Percentiles rank a stretch among this genome's conserved stretches.
Evolutionary conservation across 352 stramenopile species (phyloP).

Genomic region (Globisporangium paroecandrum): DNA sequence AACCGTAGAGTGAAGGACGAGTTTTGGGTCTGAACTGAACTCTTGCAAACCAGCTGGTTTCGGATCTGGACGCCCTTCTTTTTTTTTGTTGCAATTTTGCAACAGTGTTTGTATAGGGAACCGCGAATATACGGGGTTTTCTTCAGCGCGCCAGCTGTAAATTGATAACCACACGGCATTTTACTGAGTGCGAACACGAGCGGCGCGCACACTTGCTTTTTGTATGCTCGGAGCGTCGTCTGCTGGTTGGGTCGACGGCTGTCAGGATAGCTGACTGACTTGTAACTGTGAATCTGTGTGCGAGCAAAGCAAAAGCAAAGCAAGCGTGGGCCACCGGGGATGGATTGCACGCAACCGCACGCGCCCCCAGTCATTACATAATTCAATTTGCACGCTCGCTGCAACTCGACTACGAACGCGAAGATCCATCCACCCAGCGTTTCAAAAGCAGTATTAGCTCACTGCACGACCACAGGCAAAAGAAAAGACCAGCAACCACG

Average conservation of each 20-base stretch:
- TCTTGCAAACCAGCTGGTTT: conserved; percentile 17
- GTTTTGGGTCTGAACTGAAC: conserved; percentile 17
- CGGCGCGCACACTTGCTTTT: conserved; percentile 6
- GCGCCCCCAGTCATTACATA: conserved; percentile 61
- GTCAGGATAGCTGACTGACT: conserved; percentile 1
- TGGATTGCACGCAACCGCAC: neutral
- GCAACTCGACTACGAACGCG: conserved; percentile 21
- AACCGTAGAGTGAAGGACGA: conserved; percentile 4
- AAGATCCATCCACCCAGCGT: neutral
- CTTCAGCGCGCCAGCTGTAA: conserved; percentile 30
- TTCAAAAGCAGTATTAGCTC: conserved; percentile 7
- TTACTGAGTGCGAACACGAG: neutral
- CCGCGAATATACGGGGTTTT: conserved; percentile 6
- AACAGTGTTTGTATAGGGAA: neutral
- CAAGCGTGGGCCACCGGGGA: neutral
- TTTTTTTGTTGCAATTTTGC: neutral
- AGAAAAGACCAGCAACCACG: conserved; percentile 1
- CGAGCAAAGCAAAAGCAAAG: neutral
- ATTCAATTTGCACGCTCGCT: conserved; percentile 56
- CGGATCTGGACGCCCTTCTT: conserved; percentile 1
- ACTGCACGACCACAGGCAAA: conserved; percentile 4
- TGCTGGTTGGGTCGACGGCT: neutral
- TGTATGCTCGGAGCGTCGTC: neutral
- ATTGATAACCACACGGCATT: conserved; percentile 25
- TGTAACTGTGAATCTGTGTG: neutral